These are phyloP conservation scores for Pyricularia sp. DNA, from an alignment of 2,329 filamentous ascomycete genomes.

Conservation along the genomic window DNA sequence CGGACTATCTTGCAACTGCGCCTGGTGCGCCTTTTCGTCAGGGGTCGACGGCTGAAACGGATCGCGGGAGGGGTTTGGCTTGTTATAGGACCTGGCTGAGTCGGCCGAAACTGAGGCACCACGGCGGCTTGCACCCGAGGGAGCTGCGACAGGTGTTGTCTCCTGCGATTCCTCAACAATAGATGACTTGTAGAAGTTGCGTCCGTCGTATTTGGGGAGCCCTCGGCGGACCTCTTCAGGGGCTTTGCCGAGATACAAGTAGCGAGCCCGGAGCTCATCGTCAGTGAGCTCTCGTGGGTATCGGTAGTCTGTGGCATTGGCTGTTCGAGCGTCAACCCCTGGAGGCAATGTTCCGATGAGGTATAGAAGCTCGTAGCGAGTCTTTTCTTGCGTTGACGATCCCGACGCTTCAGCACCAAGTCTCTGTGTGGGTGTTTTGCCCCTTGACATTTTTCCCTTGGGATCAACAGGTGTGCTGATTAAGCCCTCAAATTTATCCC, in stretches of 20 bases:
- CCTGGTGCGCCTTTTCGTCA: neutral
- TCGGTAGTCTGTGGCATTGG: slow-evolving; percentile 36
- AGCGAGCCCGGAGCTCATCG: slow-evolving; percentile 48
- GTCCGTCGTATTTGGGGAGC: slow-evolving; percentile 55
- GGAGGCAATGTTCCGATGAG: slow-evolving; percentile 42
- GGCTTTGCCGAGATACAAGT: slow-evolving; percentile 51
- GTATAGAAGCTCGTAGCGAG: slow-evolving; percentile 32
- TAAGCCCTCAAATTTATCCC: slow-evolving; percentile 6
- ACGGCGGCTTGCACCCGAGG: neutral
- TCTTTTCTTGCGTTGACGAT: slow-evolving; percentile 9
- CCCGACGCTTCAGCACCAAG: slow-evolving; percentile 7
- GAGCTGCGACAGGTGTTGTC: neutral
- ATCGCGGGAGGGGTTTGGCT: neutral
- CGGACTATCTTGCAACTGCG: neutral
- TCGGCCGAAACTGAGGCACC: neutral
- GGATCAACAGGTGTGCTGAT: neutral
- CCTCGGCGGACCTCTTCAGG: slow-evolving; percentile 39
- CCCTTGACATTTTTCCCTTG: slow-evolving; percentile 4
- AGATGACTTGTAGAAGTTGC: slow-evolving; percentile 53
- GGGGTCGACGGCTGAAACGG: slow-evolving; percentile 6
- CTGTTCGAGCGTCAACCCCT: slow-evolving; percentile 30
- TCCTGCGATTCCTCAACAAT: slow-evolving; percentile 19
- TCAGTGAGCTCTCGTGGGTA: slow-evolving; percentile 49
- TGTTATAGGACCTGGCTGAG: neutral
- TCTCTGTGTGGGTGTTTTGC: slow-evolving; percentile 1